These are phyloP conservation scores for Boletales sp. DNA, from an alignment of 768 basidiomycete species.

Conservation along the genomic window DNA sequence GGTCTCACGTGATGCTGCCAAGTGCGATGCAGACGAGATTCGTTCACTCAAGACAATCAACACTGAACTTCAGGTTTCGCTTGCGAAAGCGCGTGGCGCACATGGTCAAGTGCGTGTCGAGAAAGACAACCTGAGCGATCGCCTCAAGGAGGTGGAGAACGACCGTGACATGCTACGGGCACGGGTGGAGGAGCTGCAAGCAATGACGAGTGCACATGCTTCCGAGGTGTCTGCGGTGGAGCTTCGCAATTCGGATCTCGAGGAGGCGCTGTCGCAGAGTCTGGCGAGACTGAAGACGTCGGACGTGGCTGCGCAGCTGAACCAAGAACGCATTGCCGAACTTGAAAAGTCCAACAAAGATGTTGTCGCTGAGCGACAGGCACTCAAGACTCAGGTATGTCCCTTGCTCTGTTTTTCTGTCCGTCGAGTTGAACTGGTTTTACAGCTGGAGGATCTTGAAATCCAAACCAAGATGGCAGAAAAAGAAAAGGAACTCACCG, in stretches of 20 bases:
- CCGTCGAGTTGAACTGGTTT: neutral
- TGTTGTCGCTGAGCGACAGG: constrained; percentile 50
- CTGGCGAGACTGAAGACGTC: constrained; percentile 66
- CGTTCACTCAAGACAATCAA: constrained; percentile 51
- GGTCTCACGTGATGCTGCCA: constrained; percentile 51
- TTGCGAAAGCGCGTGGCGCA: constrained; percentile 72
- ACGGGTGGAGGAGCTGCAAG: constrained; percentile 55
- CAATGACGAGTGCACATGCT: constrained; percentile 38
- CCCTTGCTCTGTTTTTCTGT: neutral
- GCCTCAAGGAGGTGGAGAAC: constrained; percentile 52
- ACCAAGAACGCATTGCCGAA: constrained; percentile 55
- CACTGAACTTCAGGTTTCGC: constrained; percentile 65
- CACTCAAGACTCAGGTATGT: constrained; percentile 58
- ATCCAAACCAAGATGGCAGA: constrained; percentile 49
- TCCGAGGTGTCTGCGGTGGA: constrained; percentile 47
- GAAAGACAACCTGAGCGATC: constrained; percentile 70
- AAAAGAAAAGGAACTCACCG: constrained; percentile 61
- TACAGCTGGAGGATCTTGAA: constrained; percentile 60
- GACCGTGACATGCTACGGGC: constrained; percentile 61
- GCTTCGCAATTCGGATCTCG: constrained; percentile 55
- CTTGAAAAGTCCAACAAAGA: constrained; percentile 63
- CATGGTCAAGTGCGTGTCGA: constrained; percentile 80
- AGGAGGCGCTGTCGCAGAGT: constrained; percentile 72
- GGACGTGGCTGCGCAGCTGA: constrained; percentile 62
- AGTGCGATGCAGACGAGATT: constrained; percentile 68